Evolutionary conservation across 2,329 filamentous ascomycete genomes (phyloP), one percentile per base, ranked within the genome.

Genomic region (Aspergillus caelatus): DNA sequence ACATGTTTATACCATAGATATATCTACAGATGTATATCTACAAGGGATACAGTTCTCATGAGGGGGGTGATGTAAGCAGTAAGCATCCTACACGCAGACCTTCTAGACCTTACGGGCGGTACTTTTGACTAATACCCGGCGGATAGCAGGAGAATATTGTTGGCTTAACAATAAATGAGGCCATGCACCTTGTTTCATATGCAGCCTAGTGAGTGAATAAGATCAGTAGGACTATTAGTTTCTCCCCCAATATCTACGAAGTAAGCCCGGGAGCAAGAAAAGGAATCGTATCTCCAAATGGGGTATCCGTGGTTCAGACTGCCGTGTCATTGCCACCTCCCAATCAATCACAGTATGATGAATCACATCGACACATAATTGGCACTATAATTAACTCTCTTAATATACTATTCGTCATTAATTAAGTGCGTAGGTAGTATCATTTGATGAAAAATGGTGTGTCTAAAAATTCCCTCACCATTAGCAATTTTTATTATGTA

Each of bases 151-250:
- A 30, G 16, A 34, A 32, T 61, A 57, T 61, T 34, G 57, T 52
- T 41, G 60, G 39, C 55, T 66, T 62, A 53, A 55, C 46, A 63
- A 61, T 46, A 30, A 30, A 61, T 64, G 65, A 62, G 64, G 66
- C 67, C 67, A 69, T 65, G 66, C 66, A 68, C 66, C 56, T 45
- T 62, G 57, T 66, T 65, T 61, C 65, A 67, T 54, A 56, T 36
- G 57, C 57, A 56, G 11, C 11, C 28, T 21, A 52, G 28, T 21
- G 16, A n/a, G 16, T 32, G 10, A 32, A 52, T 21, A 3, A 50
- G 26, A 23, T 50, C 26, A 26, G 26, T 30, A 50, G 10, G n/a
- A 23, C 26, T 11, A 50, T 50, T 50, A 10, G 14, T 23, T 52
- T 52, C 11, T 26, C 16, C 48, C 23, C 48, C 19, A 11, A n/a